phyloP scores from a whole-genome alignment of 257 asterid genomes.

The Solanum tarijense region DNA sequence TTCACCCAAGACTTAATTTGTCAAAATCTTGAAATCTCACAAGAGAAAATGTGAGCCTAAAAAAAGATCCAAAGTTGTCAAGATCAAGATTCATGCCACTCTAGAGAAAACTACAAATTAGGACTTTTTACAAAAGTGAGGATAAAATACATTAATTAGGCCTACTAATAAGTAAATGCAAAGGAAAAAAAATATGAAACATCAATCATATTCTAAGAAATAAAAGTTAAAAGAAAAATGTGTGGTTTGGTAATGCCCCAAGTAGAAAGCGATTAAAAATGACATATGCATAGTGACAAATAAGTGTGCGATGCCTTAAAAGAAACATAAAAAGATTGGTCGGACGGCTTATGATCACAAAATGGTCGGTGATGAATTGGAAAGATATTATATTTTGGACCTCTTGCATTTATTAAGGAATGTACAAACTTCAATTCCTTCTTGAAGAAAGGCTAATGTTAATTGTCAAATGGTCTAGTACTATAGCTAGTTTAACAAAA shows the following conservation, averaged over 20 bases:
- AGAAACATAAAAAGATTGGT: constrained; percentile 14
- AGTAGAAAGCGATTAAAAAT: background rate
- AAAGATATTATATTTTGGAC: background rate
- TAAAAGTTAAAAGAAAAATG: background rate
- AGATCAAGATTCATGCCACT: background rate
- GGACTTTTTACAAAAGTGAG: constrained; percentile 6
- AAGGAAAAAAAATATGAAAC: background rate
- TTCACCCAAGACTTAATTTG: background rate
- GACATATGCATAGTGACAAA: constrained; percentile 1
- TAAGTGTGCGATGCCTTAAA: background rate
- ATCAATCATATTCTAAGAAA: background rate
- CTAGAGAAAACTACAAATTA: constrained; percentile 6
- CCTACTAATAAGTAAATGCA: background rate
- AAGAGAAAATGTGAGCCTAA: background rate
- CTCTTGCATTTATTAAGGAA: background rate
- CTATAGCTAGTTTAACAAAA: background rate
- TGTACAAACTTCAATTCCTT: background rate
- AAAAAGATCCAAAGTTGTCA: background rate
- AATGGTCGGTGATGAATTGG: constrained; percentile 13
- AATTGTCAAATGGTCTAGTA: background rate
- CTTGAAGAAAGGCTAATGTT: background rate
- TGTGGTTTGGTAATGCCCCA: background rate
- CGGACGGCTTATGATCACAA: constrained; percentile 11
- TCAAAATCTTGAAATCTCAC: background rate
- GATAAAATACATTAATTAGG: background rate